Evolutionary conservation across 306 rosid species (phyloP).

Genomic region (Vachellia pachyceras): DNA sequence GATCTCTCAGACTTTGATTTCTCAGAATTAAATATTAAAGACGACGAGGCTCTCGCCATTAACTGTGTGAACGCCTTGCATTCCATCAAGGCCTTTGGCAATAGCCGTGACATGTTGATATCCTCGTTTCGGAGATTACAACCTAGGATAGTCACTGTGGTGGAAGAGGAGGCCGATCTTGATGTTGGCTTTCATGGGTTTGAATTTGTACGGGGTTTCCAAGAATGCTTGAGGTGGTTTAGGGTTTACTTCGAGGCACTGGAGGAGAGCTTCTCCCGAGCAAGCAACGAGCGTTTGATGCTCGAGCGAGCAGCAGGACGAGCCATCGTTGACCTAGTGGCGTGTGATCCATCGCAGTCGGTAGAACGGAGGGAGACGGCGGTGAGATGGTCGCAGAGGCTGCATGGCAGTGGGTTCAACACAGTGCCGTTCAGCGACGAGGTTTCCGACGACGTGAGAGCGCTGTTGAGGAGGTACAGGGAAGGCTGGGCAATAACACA

Average conservation of each 20-base stretch:
- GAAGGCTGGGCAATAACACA: constrained; percentile 89
- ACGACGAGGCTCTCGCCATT: constrained; percentile 81
- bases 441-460: constrained; percentile 88
- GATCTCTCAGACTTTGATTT: constrained; percentile 70
- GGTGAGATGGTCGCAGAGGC: constrained; percentile 65
- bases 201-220: constrained; percentile 72
- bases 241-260: constrained; percentile 94
- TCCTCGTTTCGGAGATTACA: constrained; percentile 53
- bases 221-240: constrained; percentile 93
- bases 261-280: constrained; percentile 77
- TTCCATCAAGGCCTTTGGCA: constrained; percentile 50
- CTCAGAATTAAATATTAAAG: constrained; percentile 48
- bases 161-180: constrained; percentile 93
- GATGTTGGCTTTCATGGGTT: constrained; percentile 70
- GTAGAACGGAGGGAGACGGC: constrained; percentile 80
- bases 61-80: constrained; percentile 76
- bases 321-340: constrained; percentile 80
- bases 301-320: constrained; percentile 84
- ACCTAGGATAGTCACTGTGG: constrained; percentile 80
- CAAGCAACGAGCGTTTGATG: constrained; percentile 78
- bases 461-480: constrained; percentile 81
- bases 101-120: constrained; percentile 61
- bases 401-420: constrained; percentile 67
- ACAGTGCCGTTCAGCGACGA: constrained; percentile 80
- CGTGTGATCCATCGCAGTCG: constrained; percentile 56